Percentiles rank a stretch among this genome's conserved stretches.
Conservation (phyloP, 805 yeast species). For the Cyberlindnera euphorbiiphila region DNA sequence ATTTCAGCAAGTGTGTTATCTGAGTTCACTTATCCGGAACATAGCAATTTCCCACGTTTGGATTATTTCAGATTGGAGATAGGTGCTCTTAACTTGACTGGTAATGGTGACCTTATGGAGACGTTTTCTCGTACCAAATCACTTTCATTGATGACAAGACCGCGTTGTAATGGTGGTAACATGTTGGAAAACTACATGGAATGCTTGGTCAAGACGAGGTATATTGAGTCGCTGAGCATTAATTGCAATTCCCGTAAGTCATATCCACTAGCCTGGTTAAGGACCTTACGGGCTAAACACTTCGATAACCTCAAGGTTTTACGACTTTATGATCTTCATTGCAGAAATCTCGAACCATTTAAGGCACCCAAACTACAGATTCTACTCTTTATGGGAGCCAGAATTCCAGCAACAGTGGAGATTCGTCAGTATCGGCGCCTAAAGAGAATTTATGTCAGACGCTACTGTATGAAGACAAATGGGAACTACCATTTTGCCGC, state of each 20-base stretch:
- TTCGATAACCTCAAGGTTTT: constrained; percentile 1
- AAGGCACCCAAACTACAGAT: constrained; percentile 1
- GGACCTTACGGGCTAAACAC: background rate
- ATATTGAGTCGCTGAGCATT: background rate
- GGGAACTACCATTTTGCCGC: no score
- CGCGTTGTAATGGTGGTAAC: no score
- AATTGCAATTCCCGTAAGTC: background rate
- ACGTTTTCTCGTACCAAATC: background rate
- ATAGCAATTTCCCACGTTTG: constrained; percentile 3
- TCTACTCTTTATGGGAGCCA: constrained; percentile 1
- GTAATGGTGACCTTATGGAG: constrained; percentile 9
- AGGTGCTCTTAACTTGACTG: background rate
- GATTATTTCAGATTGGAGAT: constrained; percentile 10
- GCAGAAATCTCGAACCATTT: background rate
- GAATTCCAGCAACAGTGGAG: no score
- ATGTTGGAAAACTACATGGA: background rate
- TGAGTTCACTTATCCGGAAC: background rate
- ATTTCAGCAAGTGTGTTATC: constrained; percentile 2
- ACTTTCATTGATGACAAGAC: constrained; percentile 7
- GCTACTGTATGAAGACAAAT: no score
- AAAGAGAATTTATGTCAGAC: no score
- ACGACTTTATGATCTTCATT: background rate
- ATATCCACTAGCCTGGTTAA: background rate
- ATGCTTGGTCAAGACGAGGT: background rate
- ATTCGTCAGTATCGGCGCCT: no score